Percentiles rank a stretch among this genome's conserved stretches.
Conservation (phyloP, 352 stramenopile species). For the Thalassiosira pacifica region DNA sequence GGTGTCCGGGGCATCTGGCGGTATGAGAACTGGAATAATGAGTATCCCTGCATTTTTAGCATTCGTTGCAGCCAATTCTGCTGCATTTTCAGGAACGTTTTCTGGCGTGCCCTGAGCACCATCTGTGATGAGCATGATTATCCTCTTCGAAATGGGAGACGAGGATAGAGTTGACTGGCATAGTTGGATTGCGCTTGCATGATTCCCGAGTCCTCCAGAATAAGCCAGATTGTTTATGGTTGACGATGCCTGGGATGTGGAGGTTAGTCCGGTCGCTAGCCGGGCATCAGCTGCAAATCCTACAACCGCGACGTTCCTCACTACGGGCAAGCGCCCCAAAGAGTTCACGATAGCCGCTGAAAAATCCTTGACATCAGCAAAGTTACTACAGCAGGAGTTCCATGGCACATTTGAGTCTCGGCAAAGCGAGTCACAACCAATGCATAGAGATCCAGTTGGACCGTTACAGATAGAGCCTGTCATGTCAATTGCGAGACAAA, state of each 20-base stretch:
- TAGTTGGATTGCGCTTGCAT: constrained; percentile 42
- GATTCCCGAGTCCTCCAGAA: constrained; percentile 47
- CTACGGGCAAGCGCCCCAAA: constrained; percentile 28
- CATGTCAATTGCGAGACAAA: constrained; percentile 57
- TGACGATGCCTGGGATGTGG: constrained; percentile 18
- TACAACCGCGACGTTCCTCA: constrained; percentile 55
- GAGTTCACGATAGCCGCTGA: constrained; percentile 40
- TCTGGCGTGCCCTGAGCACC: constrained; percentile 20
- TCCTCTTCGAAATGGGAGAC: constrained; percentile 30
- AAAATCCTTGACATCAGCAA: constrained; percentile 50
- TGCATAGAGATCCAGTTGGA: constrained; percentile 15
- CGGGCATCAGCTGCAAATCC: constrained; percentile 40
- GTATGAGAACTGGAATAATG: constrained; percentile 67
- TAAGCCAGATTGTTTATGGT: constrained; percentile 45
- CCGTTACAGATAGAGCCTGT: constrained; percentile 56
- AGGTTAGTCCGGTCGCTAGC: constrained; percentile 25
- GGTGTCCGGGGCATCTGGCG: constrained; percentile 20
- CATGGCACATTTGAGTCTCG: neutral
- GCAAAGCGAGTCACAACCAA: constrained; percentile 4
- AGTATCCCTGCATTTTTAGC: constrained; percentile 41
- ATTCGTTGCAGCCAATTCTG: constrained; percentile 22
- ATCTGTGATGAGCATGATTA: constrained; percentile 66
- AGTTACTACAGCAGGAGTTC: constrained; percentile 54
- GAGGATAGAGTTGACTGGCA: constrained; percentile 40
- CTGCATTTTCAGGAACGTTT: constrained; percentile 25